Evolutionary conservation across 2,329 filamentous ascomycete species (phyloP).

Genomic region (Aspergillus calidoustus): DNA sequence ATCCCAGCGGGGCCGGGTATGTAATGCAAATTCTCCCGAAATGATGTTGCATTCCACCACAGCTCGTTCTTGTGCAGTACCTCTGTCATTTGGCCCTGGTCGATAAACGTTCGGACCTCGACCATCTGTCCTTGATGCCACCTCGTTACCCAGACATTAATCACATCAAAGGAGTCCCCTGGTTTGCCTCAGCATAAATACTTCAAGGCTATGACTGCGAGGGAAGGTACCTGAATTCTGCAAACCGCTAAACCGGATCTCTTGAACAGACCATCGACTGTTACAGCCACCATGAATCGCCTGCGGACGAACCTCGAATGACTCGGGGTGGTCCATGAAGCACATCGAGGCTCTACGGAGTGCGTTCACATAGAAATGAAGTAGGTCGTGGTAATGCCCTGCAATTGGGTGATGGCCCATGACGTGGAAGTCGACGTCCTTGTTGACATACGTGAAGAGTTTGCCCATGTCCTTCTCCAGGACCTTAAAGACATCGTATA

Average conservation of each 20-base stretch:
- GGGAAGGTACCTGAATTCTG: constrained; percentile 38
- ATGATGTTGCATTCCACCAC: constrained; percentile 38
- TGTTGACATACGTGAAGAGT: constrained; percentile 39
- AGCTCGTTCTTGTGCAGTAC: constrained; percentile 38
- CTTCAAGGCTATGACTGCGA: neutral
- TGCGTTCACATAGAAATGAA: constrained; percentile 42
- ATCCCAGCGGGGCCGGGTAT: constrained; percentile 40
- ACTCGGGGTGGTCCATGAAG: constrained; percentile 35
- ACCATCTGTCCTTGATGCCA: constrained; percentile 39
- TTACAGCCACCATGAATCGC: constrained; percentile 41
- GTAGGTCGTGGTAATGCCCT: constrained; percentile 36
- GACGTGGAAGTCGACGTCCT: constrained; percentile 38
- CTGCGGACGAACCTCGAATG: constrained; percentile 36
- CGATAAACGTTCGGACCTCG: constrained; percentile 40
- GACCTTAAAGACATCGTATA: constrained; percentile 39
- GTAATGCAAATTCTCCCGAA: constrained; percentile 34
- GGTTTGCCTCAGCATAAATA: neutral
- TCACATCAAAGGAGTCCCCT: constrained; percentile 37
- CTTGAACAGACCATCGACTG: constrained; percentile 38
- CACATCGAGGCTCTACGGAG: constrained; percentile 34
- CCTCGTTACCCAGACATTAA: constrained; percentile 40
- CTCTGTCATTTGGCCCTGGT: constrained; percentile 34
- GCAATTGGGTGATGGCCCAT: constrained; percentile 40
- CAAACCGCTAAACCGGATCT: constrained; percentile 36
- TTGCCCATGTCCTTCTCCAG: constrained; percentile 38